These are phyloP conservation scores for Hammondia hammondi DNA, from an alignment of 169 alveolate genomes.

Conservation along the genomic window DNA sequence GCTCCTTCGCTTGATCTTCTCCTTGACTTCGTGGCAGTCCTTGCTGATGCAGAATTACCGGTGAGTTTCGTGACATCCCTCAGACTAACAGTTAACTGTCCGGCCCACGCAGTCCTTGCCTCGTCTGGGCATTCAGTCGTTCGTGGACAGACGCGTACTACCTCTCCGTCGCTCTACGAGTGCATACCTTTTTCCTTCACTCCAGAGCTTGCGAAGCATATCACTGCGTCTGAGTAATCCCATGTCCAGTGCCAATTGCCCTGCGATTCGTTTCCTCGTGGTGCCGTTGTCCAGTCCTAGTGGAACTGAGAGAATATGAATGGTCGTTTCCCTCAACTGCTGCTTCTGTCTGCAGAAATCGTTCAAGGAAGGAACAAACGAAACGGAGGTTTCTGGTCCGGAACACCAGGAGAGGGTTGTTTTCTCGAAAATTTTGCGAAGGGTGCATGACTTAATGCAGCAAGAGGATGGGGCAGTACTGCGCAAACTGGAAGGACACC, in stretches of 20 bases:
- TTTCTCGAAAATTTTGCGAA: not conserved
- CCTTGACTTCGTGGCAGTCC: conserved; percentile 17
- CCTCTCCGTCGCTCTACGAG: no score
- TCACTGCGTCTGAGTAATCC: not conserved
- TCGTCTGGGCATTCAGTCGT: no score
- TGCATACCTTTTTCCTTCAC: no score
- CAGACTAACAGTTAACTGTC: no score
- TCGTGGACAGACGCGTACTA: no score
- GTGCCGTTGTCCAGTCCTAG: not conserved
- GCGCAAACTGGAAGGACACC: conserved; percentile 30
- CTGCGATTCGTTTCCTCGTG: not conserved
- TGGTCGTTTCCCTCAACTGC: not conserved
- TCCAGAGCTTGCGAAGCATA: no score
- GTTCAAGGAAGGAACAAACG: not conserved
- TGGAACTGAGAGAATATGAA: not conserved
- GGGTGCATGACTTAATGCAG: not conserved
- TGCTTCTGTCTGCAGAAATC: not conserved
- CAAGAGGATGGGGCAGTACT: not conserved
- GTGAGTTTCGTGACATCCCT: not conserved
- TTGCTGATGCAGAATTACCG: conserved; percentile 5
- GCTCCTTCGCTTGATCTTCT: conserved; percentile 17
- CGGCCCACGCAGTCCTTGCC: no score
- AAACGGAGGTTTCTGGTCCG: not conserved
- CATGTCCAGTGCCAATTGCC: not conserved
- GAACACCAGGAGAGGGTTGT: not conserved